Evolutionary conservation across 2,329 filamentous ascomycete species (phyloP), one percentile per base, ranked within the genome.

Genomic region (Stachybotrys echinatus): DNA sequence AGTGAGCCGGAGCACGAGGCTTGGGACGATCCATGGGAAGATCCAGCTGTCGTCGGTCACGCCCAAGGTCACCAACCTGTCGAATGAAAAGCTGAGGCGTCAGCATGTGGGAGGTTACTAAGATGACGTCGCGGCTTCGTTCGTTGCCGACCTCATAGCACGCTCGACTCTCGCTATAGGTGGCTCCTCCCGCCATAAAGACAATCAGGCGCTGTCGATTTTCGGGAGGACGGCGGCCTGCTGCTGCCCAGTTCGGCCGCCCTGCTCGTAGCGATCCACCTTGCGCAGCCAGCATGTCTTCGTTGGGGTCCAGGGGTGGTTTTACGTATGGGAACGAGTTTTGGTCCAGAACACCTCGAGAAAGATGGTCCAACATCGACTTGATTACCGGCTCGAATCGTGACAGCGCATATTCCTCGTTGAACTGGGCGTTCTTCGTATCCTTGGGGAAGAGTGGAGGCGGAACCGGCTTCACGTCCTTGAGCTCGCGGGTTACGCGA

Each of bases 161-260:
- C 12, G 85, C 80, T 23, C 94, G 84, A 27, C 89, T 81, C 70
- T 99, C 94, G 5, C 89, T 91, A 66, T 92, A 96, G 0, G 94
- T 97, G 19, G 94, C 94, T 42, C 94, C 94, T 45, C 94, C 94
- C 2, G 92, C 94, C 79, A 97, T 87, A 65, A 96, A 97, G 17
- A 97, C 85, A 52, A 99, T 88, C 48, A 97, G 80, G 48, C 94
- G 84, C 66, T 99, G 94, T 48, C 87, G 83, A 56, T 92, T 95
- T 65, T 97, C 92, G 2, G 68, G 52, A 77, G 82, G 52, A 74
- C 84, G 81, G 43, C 87, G 79, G 42, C 90, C 85, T 10, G 88
- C 86, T 48, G 89, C 89, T 2, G 94, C 94, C 94, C 94, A 99
- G 40, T 92, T 96, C 2, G 92, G 94, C 61, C 96, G 95, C 17